These are phyloP conservation scores for Rosa lucieae DNA, from an alignment of 306 rosid species.

Conservation along the genomic window DNA sequence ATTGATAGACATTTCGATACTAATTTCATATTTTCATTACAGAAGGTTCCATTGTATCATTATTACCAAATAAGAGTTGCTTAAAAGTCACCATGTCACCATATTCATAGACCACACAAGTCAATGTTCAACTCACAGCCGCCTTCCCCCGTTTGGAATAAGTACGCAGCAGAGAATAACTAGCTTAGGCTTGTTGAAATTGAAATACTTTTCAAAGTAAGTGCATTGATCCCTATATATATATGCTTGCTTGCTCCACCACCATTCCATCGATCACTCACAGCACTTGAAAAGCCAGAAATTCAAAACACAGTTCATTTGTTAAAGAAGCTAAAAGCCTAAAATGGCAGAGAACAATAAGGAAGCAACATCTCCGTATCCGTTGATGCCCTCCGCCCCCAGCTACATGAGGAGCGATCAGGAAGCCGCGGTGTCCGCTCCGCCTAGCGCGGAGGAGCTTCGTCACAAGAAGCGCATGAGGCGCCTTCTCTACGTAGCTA, in stretches of 20 bases:
- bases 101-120: background rate
- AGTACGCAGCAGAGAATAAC: background rate
- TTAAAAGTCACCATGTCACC: background rate
- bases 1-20: background rate
- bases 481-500: conserved; percentile 4
- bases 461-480: conserved; percentile 30
- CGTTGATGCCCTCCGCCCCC: background rate
- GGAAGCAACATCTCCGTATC: background rate
- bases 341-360: background rate
- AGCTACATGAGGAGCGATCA: conserved; percentile 11
- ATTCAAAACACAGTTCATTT: background rate
- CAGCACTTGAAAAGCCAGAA: background rate
- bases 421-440: background rate
- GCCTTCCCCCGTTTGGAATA: background rate
- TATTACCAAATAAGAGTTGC: too few species aligned
- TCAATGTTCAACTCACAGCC: background rate
- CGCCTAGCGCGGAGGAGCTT: background rate
- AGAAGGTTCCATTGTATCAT: background rate
- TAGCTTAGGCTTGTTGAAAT: background rate
- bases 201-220: background rate
- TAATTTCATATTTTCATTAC: background rate
- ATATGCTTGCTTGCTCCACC: background rate
- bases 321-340: background rate
- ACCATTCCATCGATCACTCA: background rate
- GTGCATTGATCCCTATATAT: background rate